A percentile compares a stretch with the other conserved stretches of the same genome.
phyloP scores from a whole-genome alignment of 1,284 basidiomycete genomes.

The Pyrrhoderma lamaoense region DNA sequence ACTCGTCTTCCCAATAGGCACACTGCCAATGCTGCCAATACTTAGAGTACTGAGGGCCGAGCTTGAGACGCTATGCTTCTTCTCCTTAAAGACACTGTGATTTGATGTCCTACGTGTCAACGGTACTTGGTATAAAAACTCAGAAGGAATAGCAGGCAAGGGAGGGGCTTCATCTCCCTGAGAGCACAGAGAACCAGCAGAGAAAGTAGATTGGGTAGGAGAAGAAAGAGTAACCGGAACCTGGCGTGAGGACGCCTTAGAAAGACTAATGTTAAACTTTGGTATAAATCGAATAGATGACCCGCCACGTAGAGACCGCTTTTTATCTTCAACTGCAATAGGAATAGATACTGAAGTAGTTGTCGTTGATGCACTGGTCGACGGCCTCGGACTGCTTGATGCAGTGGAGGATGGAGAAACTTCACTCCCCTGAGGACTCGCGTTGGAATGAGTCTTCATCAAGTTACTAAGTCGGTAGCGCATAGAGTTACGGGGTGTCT shows the following conservation, averaged over 20 bases:
- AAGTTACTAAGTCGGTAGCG: constrained; percentile 10
- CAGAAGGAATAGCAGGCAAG: background rate
- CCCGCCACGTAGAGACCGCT: background rate
- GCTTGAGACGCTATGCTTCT: constrained; percentile 11
- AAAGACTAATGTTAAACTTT: constrained; percentile 8
- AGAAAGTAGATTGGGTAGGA: background rate
- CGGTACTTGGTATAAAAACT: background rate
- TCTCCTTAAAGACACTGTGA: constrained; percentile 11
- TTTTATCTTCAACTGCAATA: constrained; percentile 15
- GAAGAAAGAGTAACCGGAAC: constrained; percentile 10
- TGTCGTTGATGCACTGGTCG: constrained; percentile 13
- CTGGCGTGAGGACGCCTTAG: constrained; percentile 10
- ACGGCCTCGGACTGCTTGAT: constrained; percentile 13
- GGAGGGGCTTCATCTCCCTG: background rate
- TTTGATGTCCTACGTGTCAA: constrained; percentile 10
- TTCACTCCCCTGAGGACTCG: background rate
- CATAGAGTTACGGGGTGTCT: constrained; percentile 9
- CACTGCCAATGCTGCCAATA: constrained; percentile 15
- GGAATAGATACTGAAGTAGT: constrained; percentile 15
- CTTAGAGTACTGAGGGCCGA: constrained; percentile 17
- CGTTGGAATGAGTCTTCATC: constrained; percentile 4
- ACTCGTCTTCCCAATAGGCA: constrained; percentile 7
- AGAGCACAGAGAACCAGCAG: too few relatives aligned
- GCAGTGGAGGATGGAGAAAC: constrained; percentile 2
- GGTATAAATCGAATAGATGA: constrained; percentile 8